phyloP scores from a whole-genome alignment of 2,329 filamentous ascomycete genomes.

The Conoideocrella luteorostrata region DNA sequence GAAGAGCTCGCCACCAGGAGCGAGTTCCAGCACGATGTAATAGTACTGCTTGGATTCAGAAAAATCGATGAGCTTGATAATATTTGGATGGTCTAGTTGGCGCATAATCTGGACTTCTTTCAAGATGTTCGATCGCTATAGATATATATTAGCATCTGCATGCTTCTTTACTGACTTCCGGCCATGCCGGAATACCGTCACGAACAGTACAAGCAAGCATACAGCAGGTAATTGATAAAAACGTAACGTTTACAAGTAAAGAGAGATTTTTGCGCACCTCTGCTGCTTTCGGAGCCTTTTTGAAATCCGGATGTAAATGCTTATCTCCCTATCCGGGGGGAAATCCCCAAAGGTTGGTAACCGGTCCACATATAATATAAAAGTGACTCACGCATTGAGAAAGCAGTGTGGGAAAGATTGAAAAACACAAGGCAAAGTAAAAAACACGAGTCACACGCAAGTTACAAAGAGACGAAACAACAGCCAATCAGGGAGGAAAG shows the following conservation, averaged over 20 bases:
- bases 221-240: slow-evolving; percentile 24
- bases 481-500: slow-evolving; percentile 9
- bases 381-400: slow-evolving; percentile 3
- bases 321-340: slow-evolving; percentile 66
- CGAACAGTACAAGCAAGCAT: slow-evolving; percentile 20
- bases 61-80: slow-evolving; percentile 89
- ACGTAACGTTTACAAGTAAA: slow-evolving; percentile 31
- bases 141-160: slow-evolving; percentile 6
- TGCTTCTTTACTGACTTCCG: background rate
- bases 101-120: slow-evolving; percentile 99
- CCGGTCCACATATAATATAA: slow-evolving; percentile 14
- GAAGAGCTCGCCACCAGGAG: slow-evolving; percentile 92
- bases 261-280: slow-evolving; percentile 67
- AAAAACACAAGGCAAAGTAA: slow-evolving; percentile 19
- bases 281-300: slow-evolving; percentile 88
- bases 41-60: slow-evolving; percentile 92
- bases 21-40: slow-evolving; percentile 93
- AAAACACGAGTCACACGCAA: slow-evolving; percentile 5
- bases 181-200: background rate
- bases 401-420: slow-evolving; percentile 8
- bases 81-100: slow-evolving; percentile 91
- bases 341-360: slow-evolving; percentile 48
- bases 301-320: slow-evolving; percentile 93
- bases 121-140: slow-evolving; percentile 87
- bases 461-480: slow-evolving; percentile 2